phyloP scores from a whole-genome alignment of 2,329 filamentous ascomycete species.

The Aspergillus sp. region DNA sequence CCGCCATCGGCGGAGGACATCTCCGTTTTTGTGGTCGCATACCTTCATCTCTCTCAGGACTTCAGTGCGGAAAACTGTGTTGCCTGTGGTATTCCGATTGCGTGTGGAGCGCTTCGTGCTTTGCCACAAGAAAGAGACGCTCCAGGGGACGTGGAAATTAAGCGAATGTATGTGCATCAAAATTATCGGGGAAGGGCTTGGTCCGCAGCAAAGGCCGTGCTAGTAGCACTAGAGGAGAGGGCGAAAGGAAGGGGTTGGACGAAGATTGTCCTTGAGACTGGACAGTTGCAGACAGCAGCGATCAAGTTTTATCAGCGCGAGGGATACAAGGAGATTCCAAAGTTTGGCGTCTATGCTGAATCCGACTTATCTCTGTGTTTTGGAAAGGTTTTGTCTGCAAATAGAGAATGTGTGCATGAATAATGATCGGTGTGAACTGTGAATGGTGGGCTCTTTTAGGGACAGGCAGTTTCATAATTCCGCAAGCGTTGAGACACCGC shows the following conservation, averaged over 20 bases:
- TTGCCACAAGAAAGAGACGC: not conserved
- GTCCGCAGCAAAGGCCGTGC: not conserved
- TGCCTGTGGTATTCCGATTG: not conserved
- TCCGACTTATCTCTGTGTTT: not conserved
- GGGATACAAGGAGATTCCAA: slow-evolving; percentile 1
- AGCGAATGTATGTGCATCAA: slow-evolving; percentile 3
- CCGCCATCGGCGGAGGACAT: slow-evolving; percentile 4
- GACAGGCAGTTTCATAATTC: no score
- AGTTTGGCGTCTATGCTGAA: slow-evolving; percentile 1
- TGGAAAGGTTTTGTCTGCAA: not conserved
- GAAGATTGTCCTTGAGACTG: slow-evolving; percentile 2
- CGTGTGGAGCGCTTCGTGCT: slow-evolving; percentile 1
- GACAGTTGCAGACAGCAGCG: not conserved
- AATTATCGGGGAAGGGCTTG: not conserved
- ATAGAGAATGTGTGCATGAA: not conserved
- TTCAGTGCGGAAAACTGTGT: not conserved
- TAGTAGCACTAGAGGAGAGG: not conserved
- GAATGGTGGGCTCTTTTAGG: no score
- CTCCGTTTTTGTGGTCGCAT: not conserved
- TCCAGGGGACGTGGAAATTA: slow-evolving; percentile 2
- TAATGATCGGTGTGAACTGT: not conserved
- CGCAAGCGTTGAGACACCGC: no score
- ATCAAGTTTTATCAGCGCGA: slow-evolving; percentile 4
- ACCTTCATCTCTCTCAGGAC: not conserved
- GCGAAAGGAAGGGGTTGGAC: not conserved